These are phyloP conservation scores for Mayamaea pseudoterrestris DNA, from an alignment of 108 stramenopile genomes.

Conservation along the genomic window DNA sequence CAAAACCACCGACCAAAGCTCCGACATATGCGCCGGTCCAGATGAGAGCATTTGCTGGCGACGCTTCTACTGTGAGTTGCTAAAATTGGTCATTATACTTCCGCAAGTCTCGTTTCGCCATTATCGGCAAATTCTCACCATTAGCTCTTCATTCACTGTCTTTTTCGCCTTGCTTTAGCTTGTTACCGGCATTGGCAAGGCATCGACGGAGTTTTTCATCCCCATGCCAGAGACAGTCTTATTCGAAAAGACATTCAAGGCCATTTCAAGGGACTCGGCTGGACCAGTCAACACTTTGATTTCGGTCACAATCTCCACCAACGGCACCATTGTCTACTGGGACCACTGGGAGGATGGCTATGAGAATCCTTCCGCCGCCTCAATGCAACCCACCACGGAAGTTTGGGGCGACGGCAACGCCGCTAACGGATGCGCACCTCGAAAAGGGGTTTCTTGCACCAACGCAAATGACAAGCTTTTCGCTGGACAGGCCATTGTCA, in stretches of 20 bases:
- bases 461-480: slow-evolving; percentile 2
- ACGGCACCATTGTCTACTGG: slow-evolving; percentile 1
- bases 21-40: too few species aligned
- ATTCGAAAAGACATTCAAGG: slow-evolving; percentile 5
- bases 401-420: too few species aligned
- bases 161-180: neutral
- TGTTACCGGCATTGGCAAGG: neutral
- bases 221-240: slow-evolving; percentile 11
- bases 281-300: slow-evolving; percentile 2
- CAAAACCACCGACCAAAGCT: too few species aligned
- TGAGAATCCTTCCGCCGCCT: neutral
- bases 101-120: too few species aligned
- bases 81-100: too few species aligned
- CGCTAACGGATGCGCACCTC: slow-evolving; percentile 9
- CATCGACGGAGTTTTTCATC: too few species aligned
- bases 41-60: too few species aligned
- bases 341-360: neutral
- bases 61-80: too few species aligned
- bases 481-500: slow-evolving; percentile 11
- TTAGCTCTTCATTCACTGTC: too few species aligned
- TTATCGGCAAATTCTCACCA: too few species aligned
- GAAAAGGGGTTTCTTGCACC: slow-evolving; percentile 1
- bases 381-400: slow-evolving; percentile 12
- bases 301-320: slow-evolving; percentile 3
- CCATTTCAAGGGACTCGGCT: neutral